phyloP scores from a whole-genome alignment of 768 basidiomycete species.

The Collybia mongolica region DNA sequence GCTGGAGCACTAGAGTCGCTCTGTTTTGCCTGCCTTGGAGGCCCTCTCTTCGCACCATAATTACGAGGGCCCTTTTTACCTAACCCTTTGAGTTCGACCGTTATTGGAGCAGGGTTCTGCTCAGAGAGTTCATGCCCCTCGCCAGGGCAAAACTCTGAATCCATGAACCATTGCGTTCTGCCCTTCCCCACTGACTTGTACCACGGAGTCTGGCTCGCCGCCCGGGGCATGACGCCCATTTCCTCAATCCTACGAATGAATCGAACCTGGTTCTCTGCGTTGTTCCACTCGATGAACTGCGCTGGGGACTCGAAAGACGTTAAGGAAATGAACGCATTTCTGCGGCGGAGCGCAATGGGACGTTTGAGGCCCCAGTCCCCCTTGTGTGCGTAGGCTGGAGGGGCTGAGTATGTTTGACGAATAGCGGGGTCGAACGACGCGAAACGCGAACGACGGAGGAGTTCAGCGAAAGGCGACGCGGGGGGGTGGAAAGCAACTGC shows the following conservation, averaged over 20 bases:
- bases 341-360: constrained; percentile 65
- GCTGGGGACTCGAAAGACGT: constrained; percentile 68
- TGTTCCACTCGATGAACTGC: constrained; percentile 77
- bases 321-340: constrained; percentile 64
- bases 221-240: constrained; percentile 40
- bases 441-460: constrained; percentile 82
- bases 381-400: constrained; percentile 66
- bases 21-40: background rate
- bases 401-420: constrained; percentile 73
- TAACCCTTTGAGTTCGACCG: constrained; percentile 12
- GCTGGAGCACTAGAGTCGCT: constrained; percentile 5
- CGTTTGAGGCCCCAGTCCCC: constrained; percentile 89
- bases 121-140: constrained; percentile 12
- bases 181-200: constrained; percentile 34
- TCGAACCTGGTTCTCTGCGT: constrained; percentile 61
- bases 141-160: constrained; percentile 44
- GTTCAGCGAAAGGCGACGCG: constrained; percentile 70
- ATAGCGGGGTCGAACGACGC: constrained; percentile 76
- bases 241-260: constrained; percentile 71
- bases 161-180: constrained; percentile 32
- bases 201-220: constrained; percentile 33
- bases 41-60: constrained; percentile 22
- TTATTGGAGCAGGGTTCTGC: constrained; percentile 1
- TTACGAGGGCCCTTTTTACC: constrained; percentile 23
- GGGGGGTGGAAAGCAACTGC: constrained; percentile 23